These are phyloP conservation scores for Debaryomyces castellii DNA, from an alignment of 805 yeast genomes.

Conservation along the genomic window DNA sequence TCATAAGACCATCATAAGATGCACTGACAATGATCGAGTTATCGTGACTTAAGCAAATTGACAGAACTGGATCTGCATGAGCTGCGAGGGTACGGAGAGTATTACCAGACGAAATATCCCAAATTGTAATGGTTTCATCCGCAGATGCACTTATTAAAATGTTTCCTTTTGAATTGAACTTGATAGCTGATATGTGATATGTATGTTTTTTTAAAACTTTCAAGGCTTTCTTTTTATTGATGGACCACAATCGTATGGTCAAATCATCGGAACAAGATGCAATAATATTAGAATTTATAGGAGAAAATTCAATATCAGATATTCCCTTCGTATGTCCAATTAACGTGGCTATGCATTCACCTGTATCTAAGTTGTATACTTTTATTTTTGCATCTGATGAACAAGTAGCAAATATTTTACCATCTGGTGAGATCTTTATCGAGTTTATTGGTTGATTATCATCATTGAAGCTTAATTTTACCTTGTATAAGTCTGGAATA, in stretches of 20 bases:
- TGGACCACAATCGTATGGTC: constrained; percentile 72
- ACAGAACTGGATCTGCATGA: constrained; percentile 86
- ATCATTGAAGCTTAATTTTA: constrained; percentile 2
- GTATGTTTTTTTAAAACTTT: constrained; percentile 73
- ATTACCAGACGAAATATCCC: constrained; percentile 78
- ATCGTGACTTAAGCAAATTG: constrained; percentile 71
- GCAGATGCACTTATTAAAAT: constrained; percentile 78
- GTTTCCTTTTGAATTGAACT: constrained; percentile 73
- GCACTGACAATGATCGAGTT: constrained; percentile 84
- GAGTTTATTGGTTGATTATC: constrained; percentile 32
- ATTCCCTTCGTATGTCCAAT: constrained; percentile 70
- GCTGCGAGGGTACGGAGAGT: constrained; percentile 82
- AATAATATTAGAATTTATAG: constrained; percentile 60
- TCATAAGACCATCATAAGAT: constrained; percentile 86
- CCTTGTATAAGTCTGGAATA: constrained; percentile 5
- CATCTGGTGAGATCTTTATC: constrained; percentile 63
- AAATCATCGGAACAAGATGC: constrained; percentile 89
- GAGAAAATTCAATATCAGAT: constrained; percentile 76
- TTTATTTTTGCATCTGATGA: constrained; percentile 29
- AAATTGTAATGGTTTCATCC: constrained; percentile 86
- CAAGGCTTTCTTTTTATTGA: constrained; percentile 49
- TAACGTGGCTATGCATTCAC: constrained; percentile 31
- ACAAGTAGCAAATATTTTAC: constrained; percentile 53
- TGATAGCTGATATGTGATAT: constrained; percentile 73
- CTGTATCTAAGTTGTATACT: constrained; percentile 23